These are phyloP conservation scores for Septoria linicola DNA, from an alignment of 2,329 filamentous ascomycete genomes.

Conservation along the genomic window DNA sequence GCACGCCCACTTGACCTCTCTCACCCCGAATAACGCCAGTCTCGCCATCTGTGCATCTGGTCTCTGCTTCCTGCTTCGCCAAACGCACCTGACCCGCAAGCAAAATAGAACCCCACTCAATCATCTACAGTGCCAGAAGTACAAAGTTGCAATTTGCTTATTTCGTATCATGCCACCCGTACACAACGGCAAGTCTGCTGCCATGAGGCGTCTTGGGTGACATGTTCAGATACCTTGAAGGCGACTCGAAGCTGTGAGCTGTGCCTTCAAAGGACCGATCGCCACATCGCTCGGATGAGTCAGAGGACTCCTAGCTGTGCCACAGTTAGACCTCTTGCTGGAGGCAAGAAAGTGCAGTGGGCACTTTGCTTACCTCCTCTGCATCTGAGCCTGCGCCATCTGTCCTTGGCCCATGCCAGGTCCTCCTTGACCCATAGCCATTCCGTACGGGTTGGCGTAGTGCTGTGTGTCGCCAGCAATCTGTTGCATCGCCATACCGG, in stretches of 20 bases:
- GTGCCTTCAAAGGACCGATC: conserved; percentile 11
- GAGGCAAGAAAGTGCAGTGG: conserved; percentile 15
- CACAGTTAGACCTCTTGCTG: conserved; percentile 7
- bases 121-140: conserved; percentile 11
- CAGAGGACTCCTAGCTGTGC: conserved; percentile 23
- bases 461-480: conserved; percentile 48
- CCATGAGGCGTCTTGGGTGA: conserved; percentile 7
- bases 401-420: conserved; percentile 35
- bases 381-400: conserved; percentile 37
- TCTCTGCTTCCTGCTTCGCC: too few relatives aligned
- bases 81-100: not conserved
- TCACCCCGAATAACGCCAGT: not conserved
- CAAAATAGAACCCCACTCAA: not conserved
- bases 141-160: not conserved
- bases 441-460: conserved; percentile 50
- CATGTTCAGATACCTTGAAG: conserved; percentile 20
- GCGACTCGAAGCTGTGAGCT: conserved; percentile 14
- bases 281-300: conserved; percentile 3
- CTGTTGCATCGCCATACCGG: conserved; percentile 51
- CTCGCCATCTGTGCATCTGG: conserved; percentile 1
- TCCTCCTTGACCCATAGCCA: conserved; percentile 42
- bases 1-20: too few relatives aligned
- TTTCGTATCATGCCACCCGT: not conserved
- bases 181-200: not conserved
- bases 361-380: conserved; percentile 35